Evolutionary conservation across 306 rosid species (phyloP).

Genomic region (Canavalia ensiformis): DNA sequence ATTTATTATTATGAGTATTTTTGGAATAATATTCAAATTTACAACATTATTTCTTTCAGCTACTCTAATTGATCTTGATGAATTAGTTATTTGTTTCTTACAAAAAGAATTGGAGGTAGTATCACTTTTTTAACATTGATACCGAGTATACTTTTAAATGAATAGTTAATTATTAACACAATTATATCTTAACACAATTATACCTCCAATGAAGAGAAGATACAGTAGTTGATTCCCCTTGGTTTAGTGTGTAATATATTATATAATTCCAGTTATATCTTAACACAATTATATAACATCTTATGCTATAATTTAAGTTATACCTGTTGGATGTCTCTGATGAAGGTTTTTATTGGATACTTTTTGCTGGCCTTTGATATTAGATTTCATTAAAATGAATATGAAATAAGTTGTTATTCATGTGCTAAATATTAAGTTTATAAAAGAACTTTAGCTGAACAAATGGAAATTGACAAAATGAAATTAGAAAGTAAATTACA

Average conservation of each 20-base stretch:
- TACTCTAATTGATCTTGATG: too few species aligned
- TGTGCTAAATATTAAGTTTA: conserved; percentile 11
- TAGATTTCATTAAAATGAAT: conserved; percentile 20
- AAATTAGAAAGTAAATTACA: conserved; percentile 12
- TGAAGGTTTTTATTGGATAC: background rate
- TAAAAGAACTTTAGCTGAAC: conserved; percentile 11
- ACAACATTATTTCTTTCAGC: too few species aligned
- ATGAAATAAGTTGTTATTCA: background rate
- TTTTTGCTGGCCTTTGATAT: conserved; percentile 5
- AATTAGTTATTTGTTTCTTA: too few species aligned
- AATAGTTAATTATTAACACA: background rate
- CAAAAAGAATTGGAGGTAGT: background rate
- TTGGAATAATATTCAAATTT: too few species aligned
- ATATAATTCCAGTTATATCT: background rate
- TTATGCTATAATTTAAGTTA: background rate
- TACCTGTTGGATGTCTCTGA: background rate
- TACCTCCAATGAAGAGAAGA: background rate
- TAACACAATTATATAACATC: background rate
- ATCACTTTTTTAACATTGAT: background rate
- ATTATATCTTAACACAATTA: too few species aligned
- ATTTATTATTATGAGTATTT: too few species aligned
- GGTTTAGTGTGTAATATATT: conserved; percentile 9
- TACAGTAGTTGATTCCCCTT: background rate
- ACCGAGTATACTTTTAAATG: conserved; percentile 5
- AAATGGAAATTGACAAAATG: conserved; percentile 16